Evolutionary conservation across 164 flowering plant genomes (phyloP), one percentile per base, ranked within the genome.

Genomic region (Vitis rotundifolia): DNA sequence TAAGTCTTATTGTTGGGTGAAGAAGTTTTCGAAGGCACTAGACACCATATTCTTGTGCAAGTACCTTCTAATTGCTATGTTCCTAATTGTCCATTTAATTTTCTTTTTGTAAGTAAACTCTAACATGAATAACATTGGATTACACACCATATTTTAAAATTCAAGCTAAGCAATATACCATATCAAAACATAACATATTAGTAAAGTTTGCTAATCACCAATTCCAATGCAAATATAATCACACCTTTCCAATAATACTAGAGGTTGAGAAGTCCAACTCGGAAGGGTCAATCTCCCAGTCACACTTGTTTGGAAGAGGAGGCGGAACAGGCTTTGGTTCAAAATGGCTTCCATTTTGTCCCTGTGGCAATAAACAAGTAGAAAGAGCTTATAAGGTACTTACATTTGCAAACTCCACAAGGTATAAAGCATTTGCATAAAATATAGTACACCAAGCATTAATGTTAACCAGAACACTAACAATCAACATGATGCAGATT

Each of bases 321-420:
- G 99, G 99, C 53, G 91, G 83, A 57, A 96, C 96, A 63, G 97
- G 90, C 81, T 87, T 93, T 69, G 94, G 94, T 58, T 96, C 99
- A 82, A 89, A 96, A 82, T 96, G 99, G 78, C 99, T 96, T 68
- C 99, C 98, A 81, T 77, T 91, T 84, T 96, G 98, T 26, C 99
- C 99, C 99, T 96, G 91, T 73, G 78, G 49, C 54, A 71, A 37
- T 66, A 59, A 58, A 62, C 5, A 12, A 19, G 50, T 64, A 67
- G 48, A 58, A 11, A 52, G 28, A 71, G 62, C 8, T 53, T 29
- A 7, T 59, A 58, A 58, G 64, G 48, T 13, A 51, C 14, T 31
- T 16, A 8, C 8, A 51, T 19, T 19, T 16, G 11, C 68, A 49
- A 64, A 64, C 2, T 47, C 6, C 49, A 47, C 11, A 64, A 50